phyloP scores from a whole-genome alignment of 2,329 filamentous ascomycete species.

The Diplodia intermedia region DNA sequence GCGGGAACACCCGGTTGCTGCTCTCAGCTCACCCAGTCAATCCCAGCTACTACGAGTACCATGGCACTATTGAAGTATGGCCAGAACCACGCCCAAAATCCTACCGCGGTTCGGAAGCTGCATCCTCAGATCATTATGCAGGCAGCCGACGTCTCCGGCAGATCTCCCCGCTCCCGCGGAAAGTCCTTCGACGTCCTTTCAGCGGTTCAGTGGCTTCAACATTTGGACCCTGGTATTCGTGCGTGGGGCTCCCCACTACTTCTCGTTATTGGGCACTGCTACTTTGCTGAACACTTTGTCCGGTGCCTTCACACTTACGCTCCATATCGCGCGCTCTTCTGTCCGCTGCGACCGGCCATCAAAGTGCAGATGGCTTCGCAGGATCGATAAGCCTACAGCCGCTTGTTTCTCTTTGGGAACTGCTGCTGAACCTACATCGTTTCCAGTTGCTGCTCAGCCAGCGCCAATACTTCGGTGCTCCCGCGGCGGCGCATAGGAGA shows the following conservation, averaged over 20 bases:
- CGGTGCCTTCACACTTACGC: background rate
- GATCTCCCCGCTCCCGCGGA: background rate
- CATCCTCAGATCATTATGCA: background rate
- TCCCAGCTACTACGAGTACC: background rate
- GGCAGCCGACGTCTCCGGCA: background rate
- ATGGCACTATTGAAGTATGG: background rate
- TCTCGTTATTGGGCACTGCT: background rate
- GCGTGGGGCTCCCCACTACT: too few species aligned
- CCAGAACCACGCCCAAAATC: background rate
- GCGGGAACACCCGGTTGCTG: too few species aligned
- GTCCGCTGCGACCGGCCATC: too few species aligned
- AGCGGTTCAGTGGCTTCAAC: background rate
- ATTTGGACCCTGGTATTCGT: background rate
- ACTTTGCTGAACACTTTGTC: background rate
- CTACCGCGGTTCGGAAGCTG: slow-evolving; percentile 1
- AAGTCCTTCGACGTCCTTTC: too few species aligned
- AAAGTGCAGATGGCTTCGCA: background rate
- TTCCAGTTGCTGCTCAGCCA: background rate
- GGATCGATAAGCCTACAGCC: background rate
- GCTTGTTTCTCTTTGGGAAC: background rate
- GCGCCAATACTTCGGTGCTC: background rate
- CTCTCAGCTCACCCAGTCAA: background rate
- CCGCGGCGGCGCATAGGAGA: slow-evolving; percentile 1
- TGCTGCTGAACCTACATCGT: background rate
- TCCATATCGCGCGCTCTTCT: too few species aligned